These are phyloP conservation scores for Cutaneotrichosporon arboriforme DNA, from an alignment of 1,284 basidiomycete genomes.

Conservation along the genomic window DNA sequence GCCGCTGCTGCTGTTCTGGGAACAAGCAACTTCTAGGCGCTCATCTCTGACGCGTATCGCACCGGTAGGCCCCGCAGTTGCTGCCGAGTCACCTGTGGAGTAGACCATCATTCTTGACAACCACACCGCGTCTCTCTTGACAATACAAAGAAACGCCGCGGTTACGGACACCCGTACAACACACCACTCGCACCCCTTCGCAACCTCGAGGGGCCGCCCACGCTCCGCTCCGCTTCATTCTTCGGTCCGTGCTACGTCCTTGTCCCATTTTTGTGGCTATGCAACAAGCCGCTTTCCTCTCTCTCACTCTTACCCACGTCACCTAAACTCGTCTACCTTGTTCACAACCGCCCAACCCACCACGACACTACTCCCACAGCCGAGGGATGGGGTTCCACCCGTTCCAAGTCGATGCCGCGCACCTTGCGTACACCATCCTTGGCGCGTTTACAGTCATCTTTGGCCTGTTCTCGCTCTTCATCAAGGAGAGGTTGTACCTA, in stretches of 20 bases:
- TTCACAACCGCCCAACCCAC: background rate
- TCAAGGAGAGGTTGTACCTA: conserved; percentile 89
- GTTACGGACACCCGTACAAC: no score
- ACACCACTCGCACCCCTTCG: no score
- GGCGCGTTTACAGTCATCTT: conserved; percentile 77
- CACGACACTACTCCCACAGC: background rate
- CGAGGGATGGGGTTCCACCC: conserved; percentile 34
- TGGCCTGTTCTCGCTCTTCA: conserved; percentile 80
- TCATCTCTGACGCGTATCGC: no score
- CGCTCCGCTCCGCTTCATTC: background rate
- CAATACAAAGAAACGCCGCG: no score
- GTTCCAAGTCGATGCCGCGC: conserved; percentile 46
- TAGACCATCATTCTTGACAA: no score
- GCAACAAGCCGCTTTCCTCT: background rate
- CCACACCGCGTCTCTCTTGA: no score
- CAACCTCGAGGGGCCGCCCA: background rate
- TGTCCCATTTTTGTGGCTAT: background rate
- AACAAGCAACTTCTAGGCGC: no score
- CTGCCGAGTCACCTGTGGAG: no score
- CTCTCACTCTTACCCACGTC: background rate
- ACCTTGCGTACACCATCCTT: conserved; percentile 67
- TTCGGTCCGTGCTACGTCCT: no score
- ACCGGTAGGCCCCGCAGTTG: no score
- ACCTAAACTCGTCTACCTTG: background rate
- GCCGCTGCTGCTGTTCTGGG: no score